A percentile compares a stretch with the other conserved stretches of the same genome.
These are phyloP conservation scores for Houttuynia cordata DNA, from an alignment of 164 flowering plant species.

Conservation along the genomic window DNA sequence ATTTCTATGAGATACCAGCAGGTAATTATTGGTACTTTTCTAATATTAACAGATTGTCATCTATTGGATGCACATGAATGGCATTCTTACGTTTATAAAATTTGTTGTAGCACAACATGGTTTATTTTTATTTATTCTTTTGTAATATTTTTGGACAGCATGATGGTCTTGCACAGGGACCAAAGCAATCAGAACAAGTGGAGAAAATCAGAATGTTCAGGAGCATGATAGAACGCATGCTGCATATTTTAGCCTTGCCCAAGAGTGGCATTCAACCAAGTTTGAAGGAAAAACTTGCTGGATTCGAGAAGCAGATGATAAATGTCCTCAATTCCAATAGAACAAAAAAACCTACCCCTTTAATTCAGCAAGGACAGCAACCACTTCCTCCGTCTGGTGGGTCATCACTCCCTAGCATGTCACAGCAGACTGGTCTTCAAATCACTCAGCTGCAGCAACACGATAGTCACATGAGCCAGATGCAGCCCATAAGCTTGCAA, in stretches of 20 bases:
- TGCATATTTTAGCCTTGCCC: conserved; percentile 36
- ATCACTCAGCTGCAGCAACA: conserved; percentile 43
- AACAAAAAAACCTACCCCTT: conserved; percentile 37
- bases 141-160: conserved; percentile 26
- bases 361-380: conserved; percentile 41
- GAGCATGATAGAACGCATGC: conserved; percentile 42
- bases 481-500: conserved; percentile 48
- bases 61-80: no score
- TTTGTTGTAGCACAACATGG: not conserved
- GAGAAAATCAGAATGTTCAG: conserved; percentile 45
- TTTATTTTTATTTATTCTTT: no score
- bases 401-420: conserved; percentile 33
- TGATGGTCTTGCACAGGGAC: conserved; percentile 49
- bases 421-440: conserved; percentile 48
- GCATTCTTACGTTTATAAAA: no score
- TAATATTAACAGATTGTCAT: not conserved
- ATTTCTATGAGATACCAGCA: conserved; percentile 54
- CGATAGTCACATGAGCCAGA: conserved; percentile 61
- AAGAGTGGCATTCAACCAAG: conserved; percentile 27
- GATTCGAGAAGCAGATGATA: conserved; percentile 62
- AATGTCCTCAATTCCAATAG: conserved; percentile 31
- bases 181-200: conserved; percentile 41
- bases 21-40: conserved; percentile 20
- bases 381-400: conserved; percentile 32
- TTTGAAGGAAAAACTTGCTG: conserved; percentile 49